phyloP scores from a whole-genome alignment of 192 early-diverging fungal species.

The Coemansia sp. region DNA sequence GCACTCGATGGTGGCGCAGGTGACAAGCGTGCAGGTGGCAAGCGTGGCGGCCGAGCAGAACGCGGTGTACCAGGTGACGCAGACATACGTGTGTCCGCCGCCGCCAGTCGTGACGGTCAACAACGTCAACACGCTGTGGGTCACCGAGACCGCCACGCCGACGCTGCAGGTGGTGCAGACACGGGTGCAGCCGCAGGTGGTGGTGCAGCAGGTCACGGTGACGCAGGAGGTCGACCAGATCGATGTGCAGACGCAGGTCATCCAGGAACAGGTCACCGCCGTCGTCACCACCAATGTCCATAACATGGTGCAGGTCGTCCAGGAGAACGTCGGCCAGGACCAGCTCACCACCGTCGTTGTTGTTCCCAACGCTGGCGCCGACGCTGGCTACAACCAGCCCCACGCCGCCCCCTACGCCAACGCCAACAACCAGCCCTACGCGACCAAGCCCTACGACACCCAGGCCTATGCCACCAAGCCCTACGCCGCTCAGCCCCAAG shows the following conservation, averaged over 20 bases:
- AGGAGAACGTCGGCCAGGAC: conserved; percentile 44
- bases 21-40: conserved; percentile 44
- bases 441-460: not conserved
- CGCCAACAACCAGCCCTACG: not conserved
- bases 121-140: conserved; percentile 48
- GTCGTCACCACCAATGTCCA: conserved; percentile 42
- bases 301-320: conserved; percentile 52
- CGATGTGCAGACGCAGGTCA: conserved; percentile 34
- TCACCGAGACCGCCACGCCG: conserved; percentile 47
- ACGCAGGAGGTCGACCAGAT: conserved; percentile 51
- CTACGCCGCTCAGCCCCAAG: not conserved
- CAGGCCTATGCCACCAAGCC: conserved; percentile 7
- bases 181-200: conserved; percentile 43
- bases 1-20: conserved; percentile 27
- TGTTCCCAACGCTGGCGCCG: conserved; percentile 13
- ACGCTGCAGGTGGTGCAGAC: conserved; percentile 51
- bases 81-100: conserved; percentile 47
- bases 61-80: conserved; percentile 49
- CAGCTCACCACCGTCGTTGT: conserved; percentile 19
- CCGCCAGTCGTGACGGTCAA: conserved; percentile 42
- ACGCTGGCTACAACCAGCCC: not conserved
- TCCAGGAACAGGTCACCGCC: conserved; percentile 43
- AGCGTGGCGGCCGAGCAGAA: conserved; percentile 43
- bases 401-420: not conserved
- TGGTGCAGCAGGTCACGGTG: conserved; percentile 49